Evolutionary conservation across 2,329 filamentous ascomycete genomes (phyloP).

Genomic region (Aureobasidium sp.): DNA sequence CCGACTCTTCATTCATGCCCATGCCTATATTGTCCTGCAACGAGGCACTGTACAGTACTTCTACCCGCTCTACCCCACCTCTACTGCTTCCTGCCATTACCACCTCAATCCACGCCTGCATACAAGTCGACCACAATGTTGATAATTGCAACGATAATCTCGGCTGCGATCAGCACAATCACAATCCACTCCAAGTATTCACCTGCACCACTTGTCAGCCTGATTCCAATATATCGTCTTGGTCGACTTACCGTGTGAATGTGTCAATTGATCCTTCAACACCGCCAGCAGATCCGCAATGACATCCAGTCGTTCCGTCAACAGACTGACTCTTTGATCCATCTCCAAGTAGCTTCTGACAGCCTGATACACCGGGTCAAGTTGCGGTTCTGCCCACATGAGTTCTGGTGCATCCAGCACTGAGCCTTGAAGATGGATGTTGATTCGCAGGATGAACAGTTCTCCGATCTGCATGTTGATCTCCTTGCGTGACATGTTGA

Average conservation of each 20-base stretch:
- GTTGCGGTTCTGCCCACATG: slow-evolving; percentile 96
- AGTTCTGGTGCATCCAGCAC: slow-evolving; percentile 94
- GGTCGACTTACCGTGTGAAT: slow-evolving; percentile 71
- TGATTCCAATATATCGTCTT: slow-evolving; percentile 44
- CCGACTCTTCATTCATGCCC: not conserved
- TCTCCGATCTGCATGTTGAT: slow-evolving; percentile 99
- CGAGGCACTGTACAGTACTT: not conserved
- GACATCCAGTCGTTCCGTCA: slow-evolving; percentile 85
- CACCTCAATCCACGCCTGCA: slow-evolving; percentile 38
- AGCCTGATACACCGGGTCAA: slow-evolving; percentile 93
- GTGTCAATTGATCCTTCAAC: slow-evolving; percentile 88
- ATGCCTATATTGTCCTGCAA: slow-evolving; percentile 8
- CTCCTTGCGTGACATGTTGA: slow-evolving; percentile 74
- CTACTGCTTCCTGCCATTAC: not conserved
- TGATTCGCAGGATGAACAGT: slow-evolving; percentile 94
- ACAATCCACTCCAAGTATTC: slow-evolving; percentile 53
- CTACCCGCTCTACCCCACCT: not conserved
- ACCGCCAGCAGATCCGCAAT: slow-evolving; percentile 90
- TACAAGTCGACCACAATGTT: slow-evolving; percentile 95
- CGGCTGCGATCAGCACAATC: slow-evolving; percentile 88
- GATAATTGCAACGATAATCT: slow-evolving; percentile 75
- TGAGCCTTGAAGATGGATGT: slow-evolving; percentile 93
- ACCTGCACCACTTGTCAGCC: slow-evolving; percentile 37
- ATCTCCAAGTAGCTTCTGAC: slow-evolving; percentile 95
- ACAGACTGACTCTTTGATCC: slow-evolving; percentile 82